Base-by-base conservation (phyloP, 192 early-diverging fungal genomes). In the Umbelopsis isabellina region DNA sequence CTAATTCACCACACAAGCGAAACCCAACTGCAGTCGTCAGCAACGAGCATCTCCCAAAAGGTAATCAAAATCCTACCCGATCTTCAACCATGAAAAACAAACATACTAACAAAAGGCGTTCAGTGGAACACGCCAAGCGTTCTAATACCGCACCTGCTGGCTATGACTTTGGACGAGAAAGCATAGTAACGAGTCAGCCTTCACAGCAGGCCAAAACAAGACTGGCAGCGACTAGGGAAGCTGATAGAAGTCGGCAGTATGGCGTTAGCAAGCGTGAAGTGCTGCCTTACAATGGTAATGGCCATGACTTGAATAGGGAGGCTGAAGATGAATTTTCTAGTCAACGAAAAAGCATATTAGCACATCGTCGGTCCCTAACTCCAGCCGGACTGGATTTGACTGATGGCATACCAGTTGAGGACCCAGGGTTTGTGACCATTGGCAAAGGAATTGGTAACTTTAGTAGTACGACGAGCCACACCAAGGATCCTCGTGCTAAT, bases 291-390 rank as follows among this genome's bases (percentile, higher is more conserved):
- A 41, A 41, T 41, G 10, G 37, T 5, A 41, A 41, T 5, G 37
- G 37, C 2, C 55, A 61, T 25, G 55, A 61, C 55, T 27, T 61
- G 37, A 27, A 15, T 18, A 30, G 30, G 10, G 33, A 25, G 27
- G 25, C 27, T 16, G 55, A 61, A 16, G 15, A 61, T 25, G 55
- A 61, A 16, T 25, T 35, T 61, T 61, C 55, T 18, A 61, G 33
- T 61, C 55, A 61, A 27, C 55, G 55, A n/a, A 61, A 61, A 7
- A 61, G 55, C 18, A 61, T 61, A 35, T 61, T 61, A 30, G 55
- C 55, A 61, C 55, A 61, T 61, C 55, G 55, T 61, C 55, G 55
- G 55, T 61, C 55, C 27, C 27, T 61, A 35, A 61, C 55, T 61
- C 55, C 55, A 61, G 55, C 55, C 55, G 55, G 55, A 15, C 55